These are phyloP conservation scores for Epichloe hybrida DNA, from an alignment of 2,329 filamentous ascomycete genomes.

Conservation along the genomic window DNA sequence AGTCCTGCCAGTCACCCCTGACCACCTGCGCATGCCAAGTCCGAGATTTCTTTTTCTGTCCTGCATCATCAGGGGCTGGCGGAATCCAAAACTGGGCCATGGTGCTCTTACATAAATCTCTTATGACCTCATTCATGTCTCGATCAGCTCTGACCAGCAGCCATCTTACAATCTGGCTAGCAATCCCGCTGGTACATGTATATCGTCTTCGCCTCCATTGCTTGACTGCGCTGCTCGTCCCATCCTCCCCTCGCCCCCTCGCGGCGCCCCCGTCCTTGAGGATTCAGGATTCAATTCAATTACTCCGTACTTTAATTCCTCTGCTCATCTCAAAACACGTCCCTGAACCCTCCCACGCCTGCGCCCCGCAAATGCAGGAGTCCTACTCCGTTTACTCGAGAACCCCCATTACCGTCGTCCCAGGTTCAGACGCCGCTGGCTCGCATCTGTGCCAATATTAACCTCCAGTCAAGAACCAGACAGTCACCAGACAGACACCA, in stretches of 20 bases:
- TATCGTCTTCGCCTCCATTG: neutral
- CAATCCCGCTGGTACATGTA: neutral
- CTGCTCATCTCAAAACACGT: neutral
- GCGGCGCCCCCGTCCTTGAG: neutral
- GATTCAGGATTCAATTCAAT: no score
- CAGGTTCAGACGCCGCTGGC: neutral
- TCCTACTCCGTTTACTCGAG: no score
- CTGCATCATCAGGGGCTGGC: neutral
- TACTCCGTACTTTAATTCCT: no score
- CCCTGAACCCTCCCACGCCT: neutral
- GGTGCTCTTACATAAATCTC: neutral
- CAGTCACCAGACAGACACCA: neutral
- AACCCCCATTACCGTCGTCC: neutral
- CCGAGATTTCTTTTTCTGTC: neutral
- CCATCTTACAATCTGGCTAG: no score
- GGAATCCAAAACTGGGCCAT: neutral
- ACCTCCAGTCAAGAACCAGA: no score
- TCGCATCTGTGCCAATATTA: neutral
- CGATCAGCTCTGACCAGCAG: no score
- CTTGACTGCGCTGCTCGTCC: neutral
- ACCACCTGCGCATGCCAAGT: constrained; percentile 3
- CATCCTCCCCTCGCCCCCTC: no score
- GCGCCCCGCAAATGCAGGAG: no score
- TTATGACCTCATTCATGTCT: no score
- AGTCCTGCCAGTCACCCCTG: no score